phyloP scores from a whole-genome alignment of 139 green algal genomes.

The Chlorella sp. region DNA sequence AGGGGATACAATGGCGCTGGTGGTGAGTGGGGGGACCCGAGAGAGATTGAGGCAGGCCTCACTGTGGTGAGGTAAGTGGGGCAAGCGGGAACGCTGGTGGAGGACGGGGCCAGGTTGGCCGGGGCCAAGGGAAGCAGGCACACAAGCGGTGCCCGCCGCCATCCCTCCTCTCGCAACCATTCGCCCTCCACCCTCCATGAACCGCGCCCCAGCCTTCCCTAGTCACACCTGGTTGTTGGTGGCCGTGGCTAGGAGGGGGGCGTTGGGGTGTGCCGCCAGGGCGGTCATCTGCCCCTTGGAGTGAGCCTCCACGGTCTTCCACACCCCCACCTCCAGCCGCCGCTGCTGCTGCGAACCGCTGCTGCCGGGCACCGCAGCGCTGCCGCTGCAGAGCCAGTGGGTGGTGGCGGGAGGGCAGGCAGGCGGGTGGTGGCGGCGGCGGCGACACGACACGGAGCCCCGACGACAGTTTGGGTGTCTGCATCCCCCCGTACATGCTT shows the following conservation, averaged over 20 bases:
- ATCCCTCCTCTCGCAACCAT: background rate
- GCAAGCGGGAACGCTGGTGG: too few species aligned
- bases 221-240: constrained; percentile 64
- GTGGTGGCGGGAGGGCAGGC: background rate
- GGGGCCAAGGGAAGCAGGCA: background rate
- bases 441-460: background rate
- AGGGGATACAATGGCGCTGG: too few species aligned
- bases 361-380: constrained; percentile 1
- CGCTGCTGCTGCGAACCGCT: constrained; percentile 12
- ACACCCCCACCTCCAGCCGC: constrained; percentile 41
- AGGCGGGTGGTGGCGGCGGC: background rate
- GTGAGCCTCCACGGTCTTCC: constrained; percentile 79
- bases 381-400: constrained; percentile 5
- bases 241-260: constrained; percentile 84
- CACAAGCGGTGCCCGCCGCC: background rate
- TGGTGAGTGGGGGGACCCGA: too few species aligned
- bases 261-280: constrained; percentile 79
- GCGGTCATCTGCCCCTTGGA: constrained; percentile 72
- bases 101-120: background rate
- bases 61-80: too few species aligned
- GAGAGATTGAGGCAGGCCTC: too few species aligned
- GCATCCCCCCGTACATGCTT: background rate
- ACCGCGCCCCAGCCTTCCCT: constrained; percentile 46
- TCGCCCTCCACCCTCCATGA: too few species aligned
- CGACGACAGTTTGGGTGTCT: background rate